Base-by-base conservation (phyloP, 371 early-diverging fungal species). In the Funneliformis caledonium region DNA sequence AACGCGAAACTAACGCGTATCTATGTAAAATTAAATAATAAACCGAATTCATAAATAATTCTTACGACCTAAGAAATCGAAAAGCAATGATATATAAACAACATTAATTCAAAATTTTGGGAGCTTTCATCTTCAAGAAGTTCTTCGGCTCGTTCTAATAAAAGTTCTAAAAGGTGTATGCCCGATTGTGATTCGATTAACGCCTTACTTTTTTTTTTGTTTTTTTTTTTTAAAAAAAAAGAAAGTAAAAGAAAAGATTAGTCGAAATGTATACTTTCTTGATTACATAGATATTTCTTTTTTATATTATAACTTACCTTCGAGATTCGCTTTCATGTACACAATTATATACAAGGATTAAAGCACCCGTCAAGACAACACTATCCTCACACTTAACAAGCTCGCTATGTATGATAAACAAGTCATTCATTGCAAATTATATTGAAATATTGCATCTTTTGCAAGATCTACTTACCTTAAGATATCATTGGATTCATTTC, bases 271-370 rank as follows among this genome's bases (percentile, higher is more conserved):
- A 37, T 37, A 31, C 22, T 16, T 14, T 19, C 6, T 56, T 64
- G 3, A 64, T 64, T 12, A 10, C 10, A 31, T 26, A 31, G 33
- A 19, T 6, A 33, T 19, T 42, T 6, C 2, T 33, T 42, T 31
- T 68, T 45, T 26, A 26, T 26, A 33, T 2, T 9, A 79, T 22
- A 19, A 16, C 19, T 47, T 79, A 79, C 79, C 79, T 69, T n/a
- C 69, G 79, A 12, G 11, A 31, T 69, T 79, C 60, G 37, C 43
- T 79, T n/a, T 79, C 43, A 60, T 47, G n/a, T 37, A 79, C 69
- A n/a, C 56, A 50, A 69, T 79, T 67, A 56, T 69, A 42, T 37
- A 79, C 42, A 14, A 79, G 56, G 7, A 79, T 45, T 26, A 79
- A 56, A 16, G 22, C 26, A 43, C 68, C 56, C 11, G 47, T 64